Percentiles rank a stretch among this genome's conserved stretches.
These are phyloP conservation scores for Metschnikowia santaceciliae DNA, from an alignment of 805 yeast species.

Conservation along the genomic window DNA sequence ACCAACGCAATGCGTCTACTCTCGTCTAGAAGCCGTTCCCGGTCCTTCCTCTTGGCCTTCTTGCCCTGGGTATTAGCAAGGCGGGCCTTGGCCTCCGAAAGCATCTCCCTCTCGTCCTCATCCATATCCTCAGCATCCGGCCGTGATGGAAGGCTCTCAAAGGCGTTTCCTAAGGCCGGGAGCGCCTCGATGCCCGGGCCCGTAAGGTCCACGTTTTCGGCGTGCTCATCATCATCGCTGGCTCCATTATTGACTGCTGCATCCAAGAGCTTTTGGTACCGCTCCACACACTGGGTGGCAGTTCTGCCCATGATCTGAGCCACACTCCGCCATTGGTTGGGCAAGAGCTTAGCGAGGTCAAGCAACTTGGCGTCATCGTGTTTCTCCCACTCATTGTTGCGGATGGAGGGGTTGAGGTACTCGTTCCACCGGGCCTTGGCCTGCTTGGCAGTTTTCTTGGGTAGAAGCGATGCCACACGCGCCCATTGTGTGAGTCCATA, in stretches of 20 bases:
- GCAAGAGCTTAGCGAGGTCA: constrained; percentile 62
- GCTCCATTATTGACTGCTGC: constrained; percentile 29
- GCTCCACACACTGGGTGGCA: constrained; percentile 78
- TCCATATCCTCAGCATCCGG: constrained; percentile 79
- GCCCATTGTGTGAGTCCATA: constrained; percentile 96
- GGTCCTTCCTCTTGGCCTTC: constrained; percentile 83
- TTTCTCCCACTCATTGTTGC: constrained; percentile 61
- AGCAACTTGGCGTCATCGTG: constrained; percentile 75
- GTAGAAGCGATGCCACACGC: constrained; percentile 79
- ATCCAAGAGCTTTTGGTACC: constrained; percentile 71
- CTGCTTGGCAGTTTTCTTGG: constrained; percentile 84
- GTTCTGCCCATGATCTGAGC: constrained; percentile 78
- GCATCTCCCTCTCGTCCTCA: constrained; percentile 88
- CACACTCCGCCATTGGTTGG: constrained; percentile 95
- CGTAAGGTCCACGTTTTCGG: constrained; percentile 26
- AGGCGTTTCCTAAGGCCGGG: constrained; percentile 43
- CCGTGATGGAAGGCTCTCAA: constrained; percentile 74
- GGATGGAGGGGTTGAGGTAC: constrained; percentile 72
- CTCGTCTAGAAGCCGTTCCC: constrained; percentile 81
- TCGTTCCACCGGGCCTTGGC: constrained; percentile 92
- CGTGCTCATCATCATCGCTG: constrained; percentile 24
- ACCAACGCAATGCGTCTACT: constrained; percentile 69
- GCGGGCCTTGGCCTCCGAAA: constrained; percentile 91
- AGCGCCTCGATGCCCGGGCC: constrained; percentile 54
- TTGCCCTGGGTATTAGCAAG: constrained; percentile 91